phyloP scores from a whole-genome alignment of 2,329 filamentous ascomycete genomes.

The Exophiala calicioides region DNA sequence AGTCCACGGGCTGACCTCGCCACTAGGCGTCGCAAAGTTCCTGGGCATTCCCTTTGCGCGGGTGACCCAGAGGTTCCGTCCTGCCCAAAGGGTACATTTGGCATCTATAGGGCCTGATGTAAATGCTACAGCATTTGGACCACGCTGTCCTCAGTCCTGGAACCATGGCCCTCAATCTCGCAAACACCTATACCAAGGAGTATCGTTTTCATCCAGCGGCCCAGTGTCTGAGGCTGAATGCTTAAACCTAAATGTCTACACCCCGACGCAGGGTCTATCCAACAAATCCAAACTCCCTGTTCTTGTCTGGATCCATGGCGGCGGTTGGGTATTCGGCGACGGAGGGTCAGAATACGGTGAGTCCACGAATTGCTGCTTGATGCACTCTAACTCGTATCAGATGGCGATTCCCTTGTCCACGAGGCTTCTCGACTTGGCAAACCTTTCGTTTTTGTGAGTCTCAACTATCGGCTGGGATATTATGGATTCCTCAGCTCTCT shows the following conservation, averaged over 20 bases:
- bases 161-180: slow-evolving; percentile 1
- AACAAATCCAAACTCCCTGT: slow-evolving; percentile 38
- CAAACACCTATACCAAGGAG: slow-evolving; percentile 6
- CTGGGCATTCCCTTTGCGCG: slow-evolving; percentile 4
- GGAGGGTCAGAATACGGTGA: slow-evolving; percentile 12
- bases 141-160: slow-evolving; percentile 4
- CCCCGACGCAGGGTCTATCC: slow-evolving; percentile 23
- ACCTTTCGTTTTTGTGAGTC: slow-evolving; percentile 45
- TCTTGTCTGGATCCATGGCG: slow-evolving; percentile 51
- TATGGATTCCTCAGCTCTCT: slow-evolving; percentile 40
- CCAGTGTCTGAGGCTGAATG: slow-evolving; percentile 48
- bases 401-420: slow-evolving; percentile 34
- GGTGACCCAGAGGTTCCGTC: not conserved
- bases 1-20: not conserved
- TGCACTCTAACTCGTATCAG: too few species aligned
- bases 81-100: not conserved
- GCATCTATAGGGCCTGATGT: not conserved
- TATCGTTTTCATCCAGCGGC: slow-evolving; percentile 25
- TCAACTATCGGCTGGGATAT: slow-evolving; percentile 48
- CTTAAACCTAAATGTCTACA: slow-evolving; percentile 46
- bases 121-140: slow-evolving; percentile 1
- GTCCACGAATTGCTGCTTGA: too few species aligned
- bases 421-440: slow-evolving; percentile 39
- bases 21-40: not conserved
- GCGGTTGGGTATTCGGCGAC: slow-evolving; percentile 7